A percentile compares a stretch with the other conserved stretches of the same genome.
Conservation (phyloP, 768 basidiomycete genomes). For the Chalciporus piperatus region DNA sequence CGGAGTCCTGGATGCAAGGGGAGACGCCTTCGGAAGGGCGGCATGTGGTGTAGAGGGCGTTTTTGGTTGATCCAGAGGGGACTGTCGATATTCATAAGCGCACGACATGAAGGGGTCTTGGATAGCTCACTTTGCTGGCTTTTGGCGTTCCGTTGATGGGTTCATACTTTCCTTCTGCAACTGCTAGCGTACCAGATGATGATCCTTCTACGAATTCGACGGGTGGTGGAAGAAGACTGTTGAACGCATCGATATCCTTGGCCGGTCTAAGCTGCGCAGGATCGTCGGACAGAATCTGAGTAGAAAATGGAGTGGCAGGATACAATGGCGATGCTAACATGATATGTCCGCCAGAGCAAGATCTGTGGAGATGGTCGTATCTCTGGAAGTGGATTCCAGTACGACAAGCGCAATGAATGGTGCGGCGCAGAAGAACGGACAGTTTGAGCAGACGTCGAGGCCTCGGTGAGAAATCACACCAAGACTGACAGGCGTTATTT, state of each 20-base stretch:
- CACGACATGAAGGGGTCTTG: neutral
- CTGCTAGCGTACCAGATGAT: conserved; percentile 68
- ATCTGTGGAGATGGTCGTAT: conserved; percentile 1
- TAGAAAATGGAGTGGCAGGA: conserved; percentile 50
- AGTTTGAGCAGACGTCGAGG: conserved; percentile 14
- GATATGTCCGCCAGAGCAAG: conserved; percentile 22
- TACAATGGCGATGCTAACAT: conserved; percentile 72
- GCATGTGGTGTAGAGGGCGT: conserved; percentile 25
- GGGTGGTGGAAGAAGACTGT: conserved; percentile 73
- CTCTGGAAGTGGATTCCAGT: conserved; percentile 3
- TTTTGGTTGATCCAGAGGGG: conserved; percentile 21
- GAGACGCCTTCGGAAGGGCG: conserved; percentile 28
- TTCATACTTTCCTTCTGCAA: conserved; percentile 74
- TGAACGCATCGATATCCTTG: conserved; percentile 72
- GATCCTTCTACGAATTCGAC: conserved; percentile 85
- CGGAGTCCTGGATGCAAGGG: conserved; percentile 18
- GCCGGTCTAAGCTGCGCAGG: conserved; percentile 59
- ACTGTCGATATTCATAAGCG: conserved; percentile 2
- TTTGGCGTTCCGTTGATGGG: conserved; percentile 74
- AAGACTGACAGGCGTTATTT: conserved; percentile 19
- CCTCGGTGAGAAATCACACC: conserved; percentile 11
- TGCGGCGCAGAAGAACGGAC: conserved; percentile 13
- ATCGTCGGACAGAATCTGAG: conserved; percentile 50
- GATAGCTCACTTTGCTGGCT: conserved; percentile 44
- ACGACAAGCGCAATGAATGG: conserved; percentile 4